Evolutionary conservation across 1,284 basidiomycete genomes (phyloP).

Genomic region (Schizopora paradoxa): DNA sequence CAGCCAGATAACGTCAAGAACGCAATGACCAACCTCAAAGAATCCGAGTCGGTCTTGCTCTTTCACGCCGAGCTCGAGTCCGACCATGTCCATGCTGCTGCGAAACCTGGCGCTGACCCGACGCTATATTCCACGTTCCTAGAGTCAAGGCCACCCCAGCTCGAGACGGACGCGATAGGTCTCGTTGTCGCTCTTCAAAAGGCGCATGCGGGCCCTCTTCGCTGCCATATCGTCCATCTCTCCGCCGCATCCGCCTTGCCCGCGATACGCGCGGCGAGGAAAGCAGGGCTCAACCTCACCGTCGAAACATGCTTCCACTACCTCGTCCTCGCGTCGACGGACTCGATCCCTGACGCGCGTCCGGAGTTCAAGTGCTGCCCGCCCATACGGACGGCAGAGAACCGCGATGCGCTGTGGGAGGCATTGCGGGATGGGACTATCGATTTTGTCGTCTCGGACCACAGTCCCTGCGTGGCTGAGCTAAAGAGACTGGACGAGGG

Average conservation of each 20-base stretch:
- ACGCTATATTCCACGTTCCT: constrained; percentile 78
- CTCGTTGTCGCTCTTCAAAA: constrained; percentile 65
- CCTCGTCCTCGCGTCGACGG: constrained; percentile 58
- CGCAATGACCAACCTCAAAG: constrained; percentile 74
- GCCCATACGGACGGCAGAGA: constrained; percentile 74
- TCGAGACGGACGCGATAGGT: constrained; percentile 76
- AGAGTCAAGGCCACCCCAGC: constrained; percentile 68
- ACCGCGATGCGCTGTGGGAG: constrained; percentile 74
- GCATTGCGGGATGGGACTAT: constrained; percentile 77
- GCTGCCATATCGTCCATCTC: constrained; percentile 91
- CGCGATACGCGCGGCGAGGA: constrained; percentile 62
- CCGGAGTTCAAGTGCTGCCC: constrained; percentile 93
- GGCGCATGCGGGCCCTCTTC: constrained; percentile 53
- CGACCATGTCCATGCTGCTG: constrained; percentile 16
- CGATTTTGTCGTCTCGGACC: constrained; percentile 89
- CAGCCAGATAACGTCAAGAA: constrained; percentile 58
- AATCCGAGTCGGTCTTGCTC: constrained; percentile 54
- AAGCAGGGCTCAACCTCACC: constrained; percentile 62
- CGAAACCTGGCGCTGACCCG: constrained; percentile 30
- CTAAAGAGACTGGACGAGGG: constrained; percentile 78
- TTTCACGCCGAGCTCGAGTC: constrained; percentile 88
- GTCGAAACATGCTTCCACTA: constrained; percentile 97
- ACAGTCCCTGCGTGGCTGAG: constrained; percentile 82
- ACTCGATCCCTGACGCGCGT: constrained; percentile 60
- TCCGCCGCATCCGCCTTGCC: constrained; percentile 80